Percentiles rank a stretch among this genome's conserved stretches.
Conservation (phyloP, 345 rosid species). For the Litchi chinensis region DNA sequence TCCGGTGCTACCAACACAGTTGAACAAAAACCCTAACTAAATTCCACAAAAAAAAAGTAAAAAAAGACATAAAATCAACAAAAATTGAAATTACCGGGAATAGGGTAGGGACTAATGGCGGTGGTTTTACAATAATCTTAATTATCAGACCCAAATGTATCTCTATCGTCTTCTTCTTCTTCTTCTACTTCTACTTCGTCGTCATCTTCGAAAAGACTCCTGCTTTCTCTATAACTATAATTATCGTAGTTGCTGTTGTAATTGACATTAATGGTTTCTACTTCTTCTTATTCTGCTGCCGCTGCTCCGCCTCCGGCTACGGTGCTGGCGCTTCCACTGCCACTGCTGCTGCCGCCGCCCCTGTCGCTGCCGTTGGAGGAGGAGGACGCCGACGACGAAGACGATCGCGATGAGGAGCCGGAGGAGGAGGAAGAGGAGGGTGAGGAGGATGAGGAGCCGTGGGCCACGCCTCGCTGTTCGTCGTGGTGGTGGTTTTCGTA, state of each 20-base stretch:
- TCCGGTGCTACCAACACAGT: background rate
- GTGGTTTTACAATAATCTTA: constrained; percentile 82
- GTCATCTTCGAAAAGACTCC: constrained; percentile 21
- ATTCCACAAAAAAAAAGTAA: background rate
- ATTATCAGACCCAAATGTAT: constrained; percentile 90
- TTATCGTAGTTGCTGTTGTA: constrained; percentile 17
- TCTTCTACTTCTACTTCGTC: constrained; percentile 31
- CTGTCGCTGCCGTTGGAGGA: constrained; percentile 45
- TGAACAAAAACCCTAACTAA: background rate
- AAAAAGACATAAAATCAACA: background rate
- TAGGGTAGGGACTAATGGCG: constrained; percentile 58
- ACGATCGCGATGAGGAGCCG: constrained; percentile 44
- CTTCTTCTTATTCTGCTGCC: constrained; percentile 37
- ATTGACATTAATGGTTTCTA: constrained; percentile 24
- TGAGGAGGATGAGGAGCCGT: constrained; percentile 53
- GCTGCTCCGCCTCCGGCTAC: constrained; percentile 47
- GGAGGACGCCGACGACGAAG: constrained; percentile 34
- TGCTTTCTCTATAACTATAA: constrained; percentile 5
- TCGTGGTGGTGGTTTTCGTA: constrained; percentile 17
- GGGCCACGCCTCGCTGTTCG: constrained; percentile 34
- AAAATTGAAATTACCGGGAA: constrained; percentile 58
- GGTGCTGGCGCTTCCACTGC: constrained; percentile 49
- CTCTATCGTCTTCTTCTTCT: constrained; percentile 46
- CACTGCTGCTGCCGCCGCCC: background rate
- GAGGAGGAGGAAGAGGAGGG: constrained; percentile 57